Conservation (phyloP, 306 rosid genomes). For the Cyamopsis tetragonoloba region DNA sequence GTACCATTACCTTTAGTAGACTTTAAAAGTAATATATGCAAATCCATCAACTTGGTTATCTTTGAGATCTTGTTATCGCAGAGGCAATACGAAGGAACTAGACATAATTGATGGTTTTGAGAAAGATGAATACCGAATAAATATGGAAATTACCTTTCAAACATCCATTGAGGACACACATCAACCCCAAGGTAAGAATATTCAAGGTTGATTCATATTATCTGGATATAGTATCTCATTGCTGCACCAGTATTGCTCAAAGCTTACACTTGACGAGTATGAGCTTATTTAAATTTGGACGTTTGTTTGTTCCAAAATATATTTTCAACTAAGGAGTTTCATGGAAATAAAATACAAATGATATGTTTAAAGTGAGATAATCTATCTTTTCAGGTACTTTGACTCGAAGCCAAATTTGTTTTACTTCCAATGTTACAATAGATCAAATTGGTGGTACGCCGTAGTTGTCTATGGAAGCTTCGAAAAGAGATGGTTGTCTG, state of each 20-base stretch:
- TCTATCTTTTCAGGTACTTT: slow-evolving; percentile 46
- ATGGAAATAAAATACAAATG: background rate
- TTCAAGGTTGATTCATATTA: no score
- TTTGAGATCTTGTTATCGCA: slow-evolving; percentile 27
- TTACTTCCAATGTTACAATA: slow-evolving; percentile 65
- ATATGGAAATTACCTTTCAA: no score
- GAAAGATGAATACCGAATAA: slow-evolving; percentile 48
- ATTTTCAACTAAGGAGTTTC: slow-evolving; percentile 5
- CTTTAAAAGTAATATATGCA: no score
- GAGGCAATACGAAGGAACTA: slow-evolving; percentile 52
- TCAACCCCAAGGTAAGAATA: no score
- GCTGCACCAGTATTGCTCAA: no score
- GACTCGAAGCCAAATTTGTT: slow-evolving; percentile 55
- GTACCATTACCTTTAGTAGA: slow-evolving; percentile 36
- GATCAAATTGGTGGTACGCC: slow-evolving; percentile 40
- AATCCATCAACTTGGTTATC: background rate
- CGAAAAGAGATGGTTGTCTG: slow-evolving; percentile 61
- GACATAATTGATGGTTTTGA: slow-evolving; percentile 46
- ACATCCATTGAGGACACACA: no score
- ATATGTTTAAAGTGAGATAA: no score
- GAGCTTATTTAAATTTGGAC: slow-evolving; percentile 17
- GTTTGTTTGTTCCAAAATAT: background rate
- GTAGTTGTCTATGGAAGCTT: slow-evolving; percentile 49
- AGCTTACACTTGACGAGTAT: slow-evolving; percentile 77
- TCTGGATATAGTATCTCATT: no score